A percentile compares a stretch with the other conserved stretches of the same genome.
phyloP scores from a whole-genome alignment of 176 grass and related monocot genomes.

The Elymus sibiricus region DNA sequence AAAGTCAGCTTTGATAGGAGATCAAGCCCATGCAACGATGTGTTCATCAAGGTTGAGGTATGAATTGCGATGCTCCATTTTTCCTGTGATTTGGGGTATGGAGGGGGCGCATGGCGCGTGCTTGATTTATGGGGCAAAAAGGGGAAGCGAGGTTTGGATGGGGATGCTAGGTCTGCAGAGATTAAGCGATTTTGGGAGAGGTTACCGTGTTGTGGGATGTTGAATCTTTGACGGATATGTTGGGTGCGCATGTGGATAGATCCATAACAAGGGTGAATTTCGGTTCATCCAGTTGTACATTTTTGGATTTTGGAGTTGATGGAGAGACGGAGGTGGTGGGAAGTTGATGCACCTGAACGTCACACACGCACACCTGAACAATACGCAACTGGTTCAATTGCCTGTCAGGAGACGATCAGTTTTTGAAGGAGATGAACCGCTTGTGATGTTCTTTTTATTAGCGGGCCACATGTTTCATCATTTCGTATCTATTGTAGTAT shows the following conservation, averaged over 20 bases:
- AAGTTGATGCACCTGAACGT: background rate
- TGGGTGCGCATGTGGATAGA: background rate
- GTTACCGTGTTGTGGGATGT: background rate
- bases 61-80: background rate
- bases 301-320: background rate
- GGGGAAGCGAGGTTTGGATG: background rate
- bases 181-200: background rate
- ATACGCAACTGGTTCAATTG: background rate
- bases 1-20: background rate
- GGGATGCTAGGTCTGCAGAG: background rate
- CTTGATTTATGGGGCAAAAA: background rate
- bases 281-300: background rate
- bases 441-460: background rate
- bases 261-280: background rate
- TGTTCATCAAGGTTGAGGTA: background rate
- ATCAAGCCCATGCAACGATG: background rate
- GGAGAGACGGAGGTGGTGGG: background rate
- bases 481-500: background rate
- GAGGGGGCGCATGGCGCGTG: background rate
- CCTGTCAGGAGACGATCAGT: background rate
- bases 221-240: background rate
- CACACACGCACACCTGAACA: too few species aligned
- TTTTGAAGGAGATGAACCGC: background rate
- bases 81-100: background rate
- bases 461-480: background rate